Conservation (phyloP, 2,329 filamentous ascomycete species). For the Fusarium hainanense region DNA sequence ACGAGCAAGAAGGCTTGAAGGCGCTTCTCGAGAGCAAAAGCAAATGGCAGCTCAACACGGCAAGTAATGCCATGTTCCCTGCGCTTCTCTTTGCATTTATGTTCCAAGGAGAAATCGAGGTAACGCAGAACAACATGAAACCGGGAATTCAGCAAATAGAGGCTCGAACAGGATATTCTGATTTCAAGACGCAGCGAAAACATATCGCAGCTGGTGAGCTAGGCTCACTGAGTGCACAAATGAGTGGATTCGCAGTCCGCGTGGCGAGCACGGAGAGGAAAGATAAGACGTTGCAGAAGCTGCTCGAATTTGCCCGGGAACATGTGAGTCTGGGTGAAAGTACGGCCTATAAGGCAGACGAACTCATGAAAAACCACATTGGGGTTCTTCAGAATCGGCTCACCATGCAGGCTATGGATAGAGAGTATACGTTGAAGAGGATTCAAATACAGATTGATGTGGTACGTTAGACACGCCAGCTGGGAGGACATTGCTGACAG, state of each 20-base stretch:
- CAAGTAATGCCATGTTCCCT: constrained; percentile 51
- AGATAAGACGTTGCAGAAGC: constrained; percentile 49
- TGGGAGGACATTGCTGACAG: constrained; percentile 8
- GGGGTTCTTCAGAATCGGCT: constrained; percentile 48
- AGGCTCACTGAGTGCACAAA: constrained; percentile 48
- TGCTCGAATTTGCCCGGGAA: constrained; percentile 49
- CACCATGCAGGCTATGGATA: constrained; percentile 53
- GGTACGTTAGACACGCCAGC: constrained; percentile 41
- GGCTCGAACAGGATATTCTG: constrained; percentile 50
- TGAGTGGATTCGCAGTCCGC: constrained; percentile 51
- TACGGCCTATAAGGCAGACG: constrained; percentile 12
- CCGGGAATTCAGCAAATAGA: constrained; percentile 50
- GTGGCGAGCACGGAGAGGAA: constrained; percentile 54
- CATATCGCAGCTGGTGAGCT: constrained; percentile 47
- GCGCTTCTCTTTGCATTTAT: constrained; percentile 50
- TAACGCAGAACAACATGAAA: constrained; percentile 49
- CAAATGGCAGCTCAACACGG: constrained; percentile 46
- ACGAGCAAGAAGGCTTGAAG: constrained; percentile 42
- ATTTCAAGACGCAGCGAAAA: constrained; percentile 47
- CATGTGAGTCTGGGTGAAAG: background rate
- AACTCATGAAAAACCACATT: constrained; percentile 45
- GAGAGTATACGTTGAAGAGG: constrained; percentile 51
- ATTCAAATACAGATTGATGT: constrained; percentile 55
- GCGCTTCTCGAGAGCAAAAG: constrained; percentile 39
- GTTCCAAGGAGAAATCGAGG: constrained; percentile 50